Conservation (phyloP, 495 filamentous ascomycete species). For the Penicillium parvum region DNA sequence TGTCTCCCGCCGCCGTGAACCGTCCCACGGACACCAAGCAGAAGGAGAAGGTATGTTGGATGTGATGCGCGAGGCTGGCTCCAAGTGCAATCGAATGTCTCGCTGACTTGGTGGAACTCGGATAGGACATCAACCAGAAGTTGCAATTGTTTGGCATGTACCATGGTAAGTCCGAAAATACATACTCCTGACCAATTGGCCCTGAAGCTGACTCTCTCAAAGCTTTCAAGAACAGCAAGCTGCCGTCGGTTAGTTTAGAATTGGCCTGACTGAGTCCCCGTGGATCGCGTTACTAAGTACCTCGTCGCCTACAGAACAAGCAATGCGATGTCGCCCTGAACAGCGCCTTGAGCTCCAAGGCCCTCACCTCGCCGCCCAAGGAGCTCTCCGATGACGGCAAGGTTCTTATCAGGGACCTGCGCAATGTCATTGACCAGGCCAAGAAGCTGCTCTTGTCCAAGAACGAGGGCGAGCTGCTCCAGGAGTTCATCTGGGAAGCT, state of each 20-base stretch:
- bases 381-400: slow-evolving; percentile 81
- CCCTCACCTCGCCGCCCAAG: slow-evolving; percentile 64
- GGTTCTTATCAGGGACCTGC: slow-evolving; percentile 68
- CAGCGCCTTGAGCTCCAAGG: slow-evolving; percentile 64
- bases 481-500: slow-evolving; percentile 96
- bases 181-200: neutral
- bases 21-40: slow-evolving; percentile 60
- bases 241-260: slow-evolving; percentile 71
- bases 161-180: slow-evolving; percentile 50
- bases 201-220: slow-evolving; percentile 1
- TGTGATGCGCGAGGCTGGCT: neutral
- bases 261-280: neutral
- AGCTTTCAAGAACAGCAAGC: slow-evolving; percentile 87
- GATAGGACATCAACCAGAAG: slow-evolving; percentile 79
- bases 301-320: slow-evolving; percentile 56
- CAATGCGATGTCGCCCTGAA: slow-evolving; percentile 95
- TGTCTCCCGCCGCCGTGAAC: slow-evolving; percentile 52
- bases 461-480: slow-evolving; percentile 89
- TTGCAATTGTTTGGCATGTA: slow-evolving; percentile 92
- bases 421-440: slow-evolving; percentile 79
- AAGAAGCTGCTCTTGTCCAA: slow-evolving; percentile 88
- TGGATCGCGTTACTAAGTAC: slow-evolving; percentile 6
- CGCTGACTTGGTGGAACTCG: slow-evolving; percentile 15
- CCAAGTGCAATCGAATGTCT: neutral
- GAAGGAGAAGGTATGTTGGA: slow-evolving; percentile 46